These are phyloP conservation scores for Diaporthe vaccinii DNA, from an alignment of 2,329 filamentous ascomycete genomes.

Conservation along the genomic window DNA sequence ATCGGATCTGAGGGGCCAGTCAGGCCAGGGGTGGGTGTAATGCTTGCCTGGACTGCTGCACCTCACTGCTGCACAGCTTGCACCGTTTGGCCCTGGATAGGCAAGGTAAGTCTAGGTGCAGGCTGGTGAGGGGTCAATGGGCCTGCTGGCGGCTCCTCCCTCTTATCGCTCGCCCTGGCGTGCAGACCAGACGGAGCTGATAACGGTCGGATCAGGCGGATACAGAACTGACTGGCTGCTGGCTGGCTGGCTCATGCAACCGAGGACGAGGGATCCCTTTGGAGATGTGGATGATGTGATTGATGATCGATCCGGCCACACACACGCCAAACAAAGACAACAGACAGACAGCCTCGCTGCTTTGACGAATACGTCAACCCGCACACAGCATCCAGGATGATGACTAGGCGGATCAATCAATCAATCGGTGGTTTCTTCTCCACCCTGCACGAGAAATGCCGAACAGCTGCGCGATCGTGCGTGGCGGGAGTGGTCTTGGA, in stretches of 20 bases:
- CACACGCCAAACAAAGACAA: constrained; percentile 8
- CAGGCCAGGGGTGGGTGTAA: not conserved
- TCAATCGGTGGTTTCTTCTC: not conserved
- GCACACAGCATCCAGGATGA: not conserved
- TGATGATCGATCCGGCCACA: constrained; percentile 21
- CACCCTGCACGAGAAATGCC: constrained; percentile 18
- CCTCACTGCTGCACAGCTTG: not conserved
- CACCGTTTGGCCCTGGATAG: not conserved
- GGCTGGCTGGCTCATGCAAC: not conserved
- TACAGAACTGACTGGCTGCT: not conserved
- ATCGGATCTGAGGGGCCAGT: not conserved
- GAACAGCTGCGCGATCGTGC: not conserved
- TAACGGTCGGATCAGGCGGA: constrained; percentile 27
- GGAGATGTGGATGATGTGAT: not conserved
- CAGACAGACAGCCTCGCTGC: constrained; percentile 12
- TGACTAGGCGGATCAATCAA: not conserved
- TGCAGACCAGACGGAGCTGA: not conserved
- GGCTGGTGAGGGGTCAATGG: constrained; percentile 10
- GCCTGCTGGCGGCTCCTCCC: not conserved
- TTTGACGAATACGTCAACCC: constrained; percentile 7
- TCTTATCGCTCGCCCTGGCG: constrained; percentile 13
- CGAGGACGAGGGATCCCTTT: not conserved
- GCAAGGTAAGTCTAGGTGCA: not conserved
- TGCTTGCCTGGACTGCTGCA: not conserved
- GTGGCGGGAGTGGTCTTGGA: not conserved